Evolutionary conservation across 345 rosid genomes (phyloP).

Genomic region (Linum trigynum): DNA sequence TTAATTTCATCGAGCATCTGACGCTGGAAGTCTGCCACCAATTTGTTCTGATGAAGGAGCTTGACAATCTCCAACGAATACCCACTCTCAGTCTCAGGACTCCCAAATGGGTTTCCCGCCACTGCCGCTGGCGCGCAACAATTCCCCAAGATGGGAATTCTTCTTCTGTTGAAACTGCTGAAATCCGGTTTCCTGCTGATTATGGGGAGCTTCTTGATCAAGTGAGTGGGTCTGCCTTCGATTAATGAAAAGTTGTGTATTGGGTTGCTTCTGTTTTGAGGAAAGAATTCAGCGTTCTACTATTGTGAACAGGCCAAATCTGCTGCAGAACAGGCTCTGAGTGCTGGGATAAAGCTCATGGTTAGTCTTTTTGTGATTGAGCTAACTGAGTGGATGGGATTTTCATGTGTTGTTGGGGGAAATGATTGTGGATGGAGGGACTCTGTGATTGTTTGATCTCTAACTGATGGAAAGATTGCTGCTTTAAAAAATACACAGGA

Average conservation of each 20-base stretch:
- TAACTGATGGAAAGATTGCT: conserved; percentile 24
- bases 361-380: no score
- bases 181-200: conserved; percentile 57
- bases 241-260: background rate
- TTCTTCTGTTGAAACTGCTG: conserved; percentile 27
- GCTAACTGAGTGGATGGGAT: no score
- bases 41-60: no score
- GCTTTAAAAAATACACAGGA: conserved; percentile 36
- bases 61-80: no score
- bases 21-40: no score
- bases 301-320: conserved; percentile 46
- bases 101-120: background rate
- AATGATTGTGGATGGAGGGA: background rate
- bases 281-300: no score
- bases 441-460: conserved; percentile 8
- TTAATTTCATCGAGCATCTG: no score
- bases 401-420: background rate
- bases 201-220: conserved; percentile 63
- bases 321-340: conserved; percentile 58
- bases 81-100: background rate
- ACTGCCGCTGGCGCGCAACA: background rate
- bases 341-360: conserved; percentile 66
- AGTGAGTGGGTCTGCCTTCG: conserved; percentile 25
- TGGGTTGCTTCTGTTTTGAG: background rate
- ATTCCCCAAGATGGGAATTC: conserved; percentile 33